Conservation (phyloP, 495 filamentous ascomycete species). For the Aeminium ludgeri region DNA sequence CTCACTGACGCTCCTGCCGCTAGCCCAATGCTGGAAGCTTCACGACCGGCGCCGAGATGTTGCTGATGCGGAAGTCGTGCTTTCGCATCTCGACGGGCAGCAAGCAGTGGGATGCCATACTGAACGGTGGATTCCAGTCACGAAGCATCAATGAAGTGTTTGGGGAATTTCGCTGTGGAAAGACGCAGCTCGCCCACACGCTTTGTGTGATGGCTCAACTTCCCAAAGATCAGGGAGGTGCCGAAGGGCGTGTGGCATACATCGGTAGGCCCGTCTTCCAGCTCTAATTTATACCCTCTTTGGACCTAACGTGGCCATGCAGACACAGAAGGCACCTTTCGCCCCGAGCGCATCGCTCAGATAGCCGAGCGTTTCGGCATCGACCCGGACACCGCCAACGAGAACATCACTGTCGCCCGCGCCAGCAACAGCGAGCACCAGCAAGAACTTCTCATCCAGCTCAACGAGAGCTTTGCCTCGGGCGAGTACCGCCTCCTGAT, state of each 20-base stretch:
- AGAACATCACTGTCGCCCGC: slow-evolving; percentile 60
- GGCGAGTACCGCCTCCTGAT: slow-evolving; percentile 57
- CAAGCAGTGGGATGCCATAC: slow-evolving; percentile 57
- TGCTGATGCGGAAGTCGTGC: slow-evolving; percentile 49
- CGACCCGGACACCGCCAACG: slow-evolving; percentile 46
- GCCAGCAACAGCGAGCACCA: slow-evolving; percentile 65
- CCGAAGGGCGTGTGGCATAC: slow-evolving; percentile 63
- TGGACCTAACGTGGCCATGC: neutral
- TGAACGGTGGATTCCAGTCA: slow-evolving; percentile 62
- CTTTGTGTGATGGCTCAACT: slow-evolving; percentile 30
- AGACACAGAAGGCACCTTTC: slow-evolving; percentile 68
- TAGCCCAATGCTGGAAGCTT: slow-evolving; percentile 54
- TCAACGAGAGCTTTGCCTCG: slow-evolving; percentile 47
- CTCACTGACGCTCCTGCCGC: neutral
- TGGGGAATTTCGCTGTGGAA: slow-evolving; percentile 64
- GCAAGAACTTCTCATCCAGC: slow-evolving; percentile 48
- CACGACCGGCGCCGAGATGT: slow-evolving; percentile 57
- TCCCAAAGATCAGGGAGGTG: slow-evolving; percentile 47
- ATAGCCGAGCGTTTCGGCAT: slow-evolving; percentile 62
- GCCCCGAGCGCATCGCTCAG: slow-evolving; percentile 53
- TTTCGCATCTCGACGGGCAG: slow-evolving; percentile 57
- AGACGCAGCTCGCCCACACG: slow-evolving; percentile 36
- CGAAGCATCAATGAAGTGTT: slow-evolving; percentile 63
- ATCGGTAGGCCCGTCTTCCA: slow-evolving; percentile 33
- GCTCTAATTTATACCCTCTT: neutral